Evolutionary conservation across 176 grass and related monocot species (phyloP), one percentile per base, ranked within the genome.

Genomic region (Musa acuminata): DNA sequence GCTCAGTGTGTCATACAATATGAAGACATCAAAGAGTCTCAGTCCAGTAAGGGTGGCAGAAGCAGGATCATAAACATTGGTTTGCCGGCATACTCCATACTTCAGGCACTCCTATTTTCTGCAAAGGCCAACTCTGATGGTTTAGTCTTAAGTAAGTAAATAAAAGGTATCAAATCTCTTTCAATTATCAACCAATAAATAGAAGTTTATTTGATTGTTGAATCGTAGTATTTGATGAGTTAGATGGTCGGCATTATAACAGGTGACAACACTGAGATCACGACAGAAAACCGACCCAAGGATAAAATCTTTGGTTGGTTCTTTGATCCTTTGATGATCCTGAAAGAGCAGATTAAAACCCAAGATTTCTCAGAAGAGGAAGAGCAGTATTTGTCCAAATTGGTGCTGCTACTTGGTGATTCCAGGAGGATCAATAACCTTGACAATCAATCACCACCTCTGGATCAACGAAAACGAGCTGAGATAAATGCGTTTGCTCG

Each of bases 331-430:
- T 72, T 99, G 75, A 84, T 99, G 79, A 73, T 99, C 77, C 84
- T 99, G 72, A 99, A 94, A 82, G 90, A 99, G 19, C 95, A 99
- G 83, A 91, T 99, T 13, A 91, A 85, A 84, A 91, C 95, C 19
- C 82, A 94, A 55, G 87, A 94, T 71, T 86, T 94, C 65, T 80
- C 80, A 1, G 86, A 87, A 79, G 88, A 91, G 22, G 91, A 94
- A 82, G 90, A 99, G 77, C 78, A 83, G n/a, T 99, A 94, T 77
- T 86, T 99, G 16, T 89, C 82, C 82, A 89, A 77, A 71, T 62
- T 84, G 73, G 86, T 99, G 10, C 77, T 99, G 62, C 77, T 91
- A 62, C 63, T 84, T 82, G 91, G 90, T 53, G 91, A 89, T 62
- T 80, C 82, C 0, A 77, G 71, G 82, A 79, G 79, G 17, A 55